Conservation (phyloP, 2,329 filamentous ascomycete genomes). For the Microdochium bolleyi region DNA sequence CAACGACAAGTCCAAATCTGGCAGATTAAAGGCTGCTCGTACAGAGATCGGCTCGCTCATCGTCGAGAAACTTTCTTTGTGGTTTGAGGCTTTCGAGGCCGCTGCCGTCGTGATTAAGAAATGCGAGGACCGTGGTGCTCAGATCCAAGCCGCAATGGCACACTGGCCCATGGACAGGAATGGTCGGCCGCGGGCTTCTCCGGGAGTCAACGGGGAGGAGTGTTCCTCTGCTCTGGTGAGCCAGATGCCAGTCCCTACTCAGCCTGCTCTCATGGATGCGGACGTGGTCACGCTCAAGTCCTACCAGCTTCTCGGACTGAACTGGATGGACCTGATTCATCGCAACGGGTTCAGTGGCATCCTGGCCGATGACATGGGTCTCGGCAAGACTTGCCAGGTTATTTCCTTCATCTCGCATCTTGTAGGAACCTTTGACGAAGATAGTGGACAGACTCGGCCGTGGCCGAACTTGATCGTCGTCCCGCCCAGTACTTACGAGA, state of each 20-base stretch:
- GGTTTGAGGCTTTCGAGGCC: conserved; percentile 35
- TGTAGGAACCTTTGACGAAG: conserved; percentile 49
- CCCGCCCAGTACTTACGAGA: conserved; percentile 87
- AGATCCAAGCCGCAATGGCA: conserved; percentile 16
- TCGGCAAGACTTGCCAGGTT: conserved; percentile 95
- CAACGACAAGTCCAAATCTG: conserved; percentile 20
- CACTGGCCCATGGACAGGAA: conserved; percentile 20
- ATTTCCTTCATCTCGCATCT: conserved; percentile 86
- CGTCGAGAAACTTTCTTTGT: conserved; percentile 32
- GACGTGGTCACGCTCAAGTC: conserved; percentile 75
- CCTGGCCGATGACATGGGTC: conserved; percentile 92
- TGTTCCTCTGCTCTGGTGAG: conserved; percentile 17
- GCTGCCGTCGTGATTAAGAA: conserved; percentile 27
- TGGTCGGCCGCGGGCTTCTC: conserved; percentile 6
- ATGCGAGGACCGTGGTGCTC: conserved; percentile 39
- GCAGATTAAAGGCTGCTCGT: conserved; percentile 20
- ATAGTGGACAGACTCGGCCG: conserved; percentile 28
- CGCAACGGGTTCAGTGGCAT: conserved; percentile 77
- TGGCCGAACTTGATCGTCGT: conserved; percentile 82
- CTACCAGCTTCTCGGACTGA: conserved; percentile 89
- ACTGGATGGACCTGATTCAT: conserved; percentile 86
- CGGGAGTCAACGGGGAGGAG: not conserved
- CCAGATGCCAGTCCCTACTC: conserved; percentile 40
- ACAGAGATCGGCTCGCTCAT: conserved; percentile 20
- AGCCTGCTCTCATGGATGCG: conserved; percentile 68